Evolutionary conservation across 176 grass and related monocot species (phyloP).

Genomic region (Rhynchospora tenuis): DNA sequence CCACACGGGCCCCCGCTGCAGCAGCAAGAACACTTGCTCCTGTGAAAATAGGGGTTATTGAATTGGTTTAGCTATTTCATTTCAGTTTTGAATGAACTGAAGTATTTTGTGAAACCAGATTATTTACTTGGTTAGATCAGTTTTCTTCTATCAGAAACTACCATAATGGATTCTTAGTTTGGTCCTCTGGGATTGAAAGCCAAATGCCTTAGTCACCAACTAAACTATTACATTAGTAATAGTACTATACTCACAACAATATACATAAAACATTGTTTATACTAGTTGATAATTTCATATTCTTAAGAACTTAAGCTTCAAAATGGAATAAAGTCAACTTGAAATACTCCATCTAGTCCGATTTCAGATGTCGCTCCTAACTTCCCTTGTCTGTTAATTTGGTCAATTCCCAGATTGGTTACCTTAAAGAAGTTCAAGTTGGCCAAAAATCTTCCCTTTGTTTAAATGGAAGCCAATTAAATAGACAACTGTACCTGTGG

Average conservation of each 20-base stretch:
- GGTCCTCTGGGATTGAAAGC: not conserved
- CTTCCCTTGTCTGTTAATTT: not conserved
- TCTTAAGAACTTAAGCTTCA: not conserved
- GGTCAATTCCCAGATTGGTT: not conserved
- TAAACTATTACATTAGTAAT: not conserved
- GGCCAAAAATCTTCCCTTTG: not conserved
- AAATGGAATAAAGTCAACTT: not conserved
- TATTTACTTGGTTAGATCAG: not conserved
- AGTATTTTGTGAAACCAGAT: not conserved
- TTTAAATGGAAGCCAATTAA: not conserved
- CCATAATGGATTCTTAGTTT: not conserved
- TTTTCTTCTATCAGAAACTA: not conserved
- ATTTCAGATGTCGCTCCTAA: not conserved
- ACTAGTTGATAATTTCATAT: not conserved
- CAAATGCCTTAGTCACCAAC: not conserved
- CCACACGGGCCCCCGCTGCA: slow-evolving; percentile 72
- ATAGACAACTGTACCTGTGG: slow-evolving; percentile 29
- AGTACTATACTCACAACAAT: not conserved
- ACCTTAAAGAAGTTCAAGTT: not conserved
- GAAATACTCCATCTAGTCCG: not conserved
- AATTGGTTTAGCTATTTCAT: not conserved
- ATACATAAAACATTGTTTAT: not conserved
- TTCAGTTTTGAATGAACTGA: not conserved
- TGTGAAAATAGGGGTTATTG: not conserved
- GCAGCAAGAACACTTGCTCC: slow-evolving; percentile 81